phyloP scores from a whole-genome alignment of 805 yeast genomes.

The Candida railenensis region DNA sequence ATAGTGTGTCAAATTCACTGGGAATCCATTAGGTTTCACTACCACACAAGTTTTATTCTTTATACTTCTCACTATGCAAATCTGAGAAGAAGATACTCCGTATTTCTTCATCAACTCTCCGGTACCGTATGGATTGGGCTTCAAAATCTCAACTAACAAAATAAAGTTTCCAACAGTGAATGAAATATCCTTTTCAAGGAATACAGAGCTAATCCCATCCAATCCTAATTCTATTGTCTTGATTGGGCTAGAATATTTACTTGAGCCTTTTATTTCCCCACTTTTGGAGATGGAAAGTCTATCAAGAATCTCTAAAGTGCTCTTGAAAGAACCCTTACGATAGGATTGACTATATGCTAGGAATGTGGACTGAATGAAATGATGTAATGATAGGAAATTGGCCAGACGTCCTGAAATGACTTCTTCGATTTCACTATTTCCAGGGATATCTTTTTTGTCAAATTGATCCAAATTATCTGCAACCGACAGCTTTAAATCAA shows the following conservation, averaged over 20 bases:
- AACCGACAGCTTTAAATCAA: neutral
- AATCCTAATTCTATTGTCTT: neutral
- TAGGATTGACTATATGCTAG: neutral
- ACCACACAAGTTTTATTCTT: neutral
- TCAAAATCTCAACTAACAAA: conserved; percentile 22
- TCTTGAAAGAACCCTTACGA: conserved; percentile 10
- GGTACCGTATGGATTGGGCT: conserved; percentile 24
- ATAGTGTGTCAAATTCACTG: neutral
- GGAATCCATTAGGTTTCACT: neutral
- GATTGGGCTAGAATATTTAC: conserved; percentile 29
- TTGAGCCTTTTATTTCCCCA: conserved; percentile 17
- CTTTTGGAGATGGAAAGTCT: conserved; percentile 10
- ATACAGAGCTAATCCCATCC: neutral
- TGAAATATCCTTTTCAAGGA: conserved; percentile 3
- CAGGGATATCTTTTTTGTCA: neutral
- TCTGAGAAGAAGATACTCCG: conserved; percentile 16
- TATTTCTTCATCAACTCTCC: conserved; percentile 16
- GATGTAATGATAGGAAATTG: neutral
- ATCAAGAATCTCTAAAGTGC: conserved; percentile 16
- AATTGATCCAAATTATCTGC: neutral
- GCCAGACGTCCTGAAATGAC: too few relatives aligned
- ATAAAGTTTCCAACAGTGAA: conserved; percentile 8
- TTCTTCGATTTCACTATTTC: too few relatives aligned
- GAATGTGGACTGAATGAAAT: neutral
- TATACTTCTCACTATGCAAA: neutral